These are phyloP conservation scores for Beauveria rudraprayagi DNA, from an alignment of 2,329 filamentous ascomycete genomes.

Conservation along the genomic window DNA sequence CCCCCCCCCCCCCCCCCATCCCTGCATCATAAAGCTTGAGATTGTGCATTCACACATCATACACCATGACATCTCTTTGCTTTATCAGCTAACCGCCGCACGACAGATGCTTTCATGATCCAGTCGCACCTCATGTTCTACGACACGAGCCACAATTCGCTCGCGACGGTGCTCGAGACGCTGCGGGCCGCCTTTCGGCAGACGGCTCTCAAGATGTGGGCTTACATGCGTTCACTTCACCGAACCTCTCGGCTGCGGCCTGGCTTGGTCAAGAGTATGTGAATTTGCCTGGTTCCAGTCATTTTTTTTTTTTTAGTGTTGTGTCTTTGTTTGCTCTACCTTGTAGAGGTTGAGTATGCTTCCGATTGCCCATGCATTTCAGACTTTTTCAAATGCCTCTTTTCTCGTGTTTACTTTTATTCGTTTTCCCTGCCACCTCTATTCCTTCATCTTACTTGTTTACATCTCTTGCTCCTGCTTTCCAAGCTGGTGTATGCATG, in stretches of 20 bases:
- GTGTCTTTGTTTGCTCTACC: neutral
- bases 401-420: neutral
- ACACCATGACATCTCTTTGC: neutral
- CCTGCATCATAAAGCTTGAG: neutral
- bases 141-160: slow-evolving; percentile 69
- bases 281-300: neutral
- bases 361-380: neutral
- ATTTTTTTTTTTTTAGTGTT: neutral
- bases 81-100: neutral
- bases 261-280: slow-evolving; percentile 56
- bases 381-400: neutral
- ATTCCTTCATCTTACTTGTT: too few relatives aligned
- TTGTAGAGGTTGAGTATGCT: neutral
- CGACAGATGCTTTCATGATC: slow-evolving; percentile 62
- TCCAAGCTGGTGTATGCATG: neutral
- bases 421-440: neutral
- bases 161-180: slow-evolving; percentile 61
- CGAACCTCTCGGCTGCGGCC: slow-evolving; percentile 45
- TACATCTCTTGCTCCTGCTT: too few relatives aligned
- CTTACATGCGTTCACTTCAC: slow-evolving; percentile 52
- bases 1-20: too few relatives aligned
- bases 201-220: slow-evolving; percentile 67
- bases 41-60: neutral
- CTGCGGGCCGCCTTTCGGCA: slow-evolving; percentile 68
- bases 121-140: slow-evolving; percentile 80